These are phyloP conservation scores for Fusarium sp. DNA, from an alignment of 2,329 filamentous ascomycete genomes.

Conservation along the genomic window DNA sequence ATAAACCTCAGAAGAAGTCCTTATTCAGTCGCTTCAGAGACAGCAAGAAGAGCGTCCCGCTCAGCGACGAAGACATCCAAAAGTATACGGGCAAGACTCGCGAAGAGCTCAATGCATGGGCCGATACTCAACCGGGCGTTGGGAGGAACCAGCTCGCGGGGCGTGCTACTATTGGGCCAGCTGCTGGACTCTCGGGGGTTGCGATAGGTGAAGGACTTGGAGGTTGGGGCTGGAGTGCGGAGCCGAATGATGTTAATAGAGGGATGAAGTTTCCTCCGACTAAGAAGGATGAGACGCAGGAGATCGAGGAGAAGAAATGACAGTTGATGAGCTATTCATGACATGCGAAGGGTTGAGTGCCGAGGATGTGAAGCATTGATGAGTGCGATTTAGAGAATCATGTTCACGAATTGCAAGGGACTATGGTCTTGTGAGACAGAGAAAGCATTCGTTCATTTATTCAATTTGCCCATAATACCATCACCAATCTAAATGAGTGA, in stretches of 20 bases:
- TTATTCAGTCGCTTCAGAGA: slow-evolving; percentile 53
- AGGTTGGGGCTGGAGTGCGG: slow-evolving; percentile 53
- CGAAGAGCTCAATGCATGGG: slow-evolving; percentile 54
- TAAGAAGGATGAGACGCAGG: background rate
- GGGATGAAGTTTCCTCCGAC: slow-evolving; percentile 56
- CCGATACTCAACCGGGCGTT: slow-evolving; percentile 56
- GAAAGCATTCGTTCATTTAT: slow-evolving; percentile 11
- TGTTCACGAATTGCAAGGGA: background rate
- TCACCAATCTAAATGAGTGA: slow-evolving; percentile 31
- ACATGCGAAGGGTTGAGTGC: background rate
- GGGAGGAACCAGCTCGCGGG: slow-evolving; percentile 57
- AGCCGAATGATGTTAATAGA: slow-evolving; percentile 44
- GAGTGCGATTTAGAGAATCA: background rate
- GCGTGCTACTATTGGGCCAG: slow-evolving; percentile 49
- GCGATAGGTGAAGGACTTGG: slow-evolving; percentile 51
- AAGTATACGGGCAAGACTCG: slow-evolving; percentile 59
- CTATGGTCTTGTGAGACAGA: background rate
- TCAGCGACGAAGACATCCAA: slow-evolving; percentile 56
- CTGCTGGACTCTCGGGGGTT: slow-evolving; percentile 50
- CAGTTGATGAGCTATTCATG: background rate
- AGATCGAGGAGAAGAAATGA: slow-evolving; percentile 13
- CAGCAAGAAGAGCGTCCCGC: slow-evolving; percentile 49
- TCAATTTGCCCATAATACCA: background rate
- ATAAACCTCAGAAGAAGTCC: slow-evolving; percentile 20
- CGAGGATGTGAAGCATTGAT: no score